Evolutionary conservation across 2,329 filamentous ascomycete genomes (phyloP).

Genomic region (Colletotrichum higginsianum): DNA sequence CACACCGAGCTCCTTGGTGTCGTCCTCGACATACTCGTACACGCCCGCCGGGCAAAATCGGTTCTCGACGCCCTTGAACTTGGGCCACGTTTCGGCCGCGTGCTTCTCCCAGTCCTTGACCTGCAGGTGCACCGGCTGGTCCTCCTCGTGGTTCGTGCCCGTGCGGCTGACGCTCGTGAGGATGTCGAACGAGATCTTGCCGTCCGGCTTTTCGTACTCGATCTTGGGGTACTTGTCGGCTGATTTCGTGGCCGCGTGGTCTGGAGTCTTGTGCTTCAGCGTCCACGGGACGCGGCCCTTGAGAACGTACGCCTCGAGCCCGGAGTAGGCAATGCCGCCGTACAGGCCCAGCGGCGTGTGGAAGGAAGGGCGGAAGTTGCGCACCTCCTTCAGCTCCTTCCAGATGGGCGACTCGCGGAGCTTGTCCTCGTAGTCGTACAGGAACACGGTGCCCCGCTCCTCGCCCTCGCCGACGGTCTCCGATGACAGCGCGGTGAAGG

Average conservation of each 20-base stretch:
- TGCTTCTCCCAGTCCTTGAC: slow-evolving; percentile 97
- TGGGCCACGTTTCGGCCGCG: slow-evolving; percentile 84
- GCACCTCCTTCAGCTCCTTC: slow-evolving; percentile 94
- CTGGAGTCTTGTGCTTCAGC: slow-evolving; percentile 84
- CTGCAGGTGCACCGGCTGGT: slow-evolving; percentile 96
- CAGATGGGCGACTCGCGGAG: slow-evolving; percentile 90
- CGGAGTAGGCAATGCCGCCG: slow-evolving; percentile 93
- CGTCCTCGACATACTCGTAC: slow-evolving; percentile 97
- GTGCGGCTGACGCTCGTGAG: slow-evolving; percentile 95
- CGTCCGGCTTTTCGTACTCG: slow-evolving; percentile 96
- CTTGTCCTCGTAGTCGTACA: slow-evolving; percentile 94
- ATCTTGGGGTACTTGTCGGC: slow-evolving; percentile 89
- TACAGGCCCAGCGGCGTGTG: slow-evolving; percentile 88
- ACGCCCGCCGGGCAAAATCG: slow-evolving; percentile 97
- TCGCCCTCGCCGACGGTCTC: slow-evolving; percentile 51
- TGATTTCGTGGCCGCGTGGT: slow-evolving; percentile 83
- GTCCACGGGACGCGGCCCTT: slow-evolving; percentile 94
- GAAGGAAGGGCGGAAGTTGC: slow-evolving; percentile 98
- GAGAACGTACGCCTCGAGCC: slow-evolving; percentile 89
- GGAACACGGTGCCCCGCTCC: slow-evolving; percentile 82
- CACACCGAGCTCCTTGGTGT: slow-evolving; percentile 87
- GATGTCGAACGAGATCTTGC: slow-evolving; percentile 95
- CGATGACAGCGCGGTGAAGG: slow-evolving; percentile 79
- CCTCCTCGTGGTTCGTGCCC: slow-evolving; percentile 98
- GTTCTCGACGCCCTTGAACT: slow-evolving; percentile 94